Conservation (phyloP, 192 early-diverging fungal species). For the Piromyces finnis region DNA sequence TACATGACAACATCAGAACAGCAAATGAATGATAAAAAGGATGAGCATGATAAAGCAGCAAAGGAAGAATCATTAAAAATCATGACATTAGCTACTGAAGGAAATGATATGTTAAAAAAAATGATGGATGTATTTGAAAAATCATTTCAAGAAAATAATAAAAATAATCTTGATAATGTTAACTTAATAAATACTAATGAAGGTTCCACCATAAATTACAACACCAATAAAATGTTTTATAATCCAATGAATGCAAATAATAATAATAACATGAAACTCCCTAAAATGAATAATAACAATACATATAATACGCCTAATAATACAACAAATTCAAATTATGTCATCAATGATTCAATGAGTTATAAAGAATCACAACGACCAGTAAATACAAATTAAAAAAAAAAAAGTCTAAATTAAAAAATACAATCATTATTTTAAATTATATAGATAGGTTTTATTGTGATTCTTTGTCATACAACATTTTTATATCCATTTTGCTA, state of each 20-base stretch:
- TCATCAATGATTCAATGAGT: background rate
- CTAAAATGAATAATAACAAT: background rate
- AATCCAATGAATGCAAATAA: background rate
- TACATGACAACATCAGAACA: background rate
- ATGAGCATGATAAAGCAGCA: background rate
- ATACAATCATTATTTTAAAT: no score
- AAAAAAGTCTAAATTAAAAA: no score
- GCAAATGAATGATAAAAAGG: background rate
- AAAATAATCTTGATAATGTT: background rate
- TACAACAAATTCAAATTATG: background rate
- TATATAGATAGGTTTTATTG: no score
- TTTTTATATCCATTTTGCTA: no score
- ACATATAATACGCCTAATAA: background rate
- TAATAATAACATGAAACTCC: background rate
- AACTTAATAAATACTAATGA: background rate
- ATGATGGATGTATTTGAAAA: background rate
- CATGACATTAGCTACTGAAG: background rate
- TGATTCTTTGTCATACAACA: no score
- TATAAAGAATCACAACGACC: background rate
- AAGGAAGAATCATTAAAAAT: background rate
- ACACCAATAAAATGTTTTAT: background rate
- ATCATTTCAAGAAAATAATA: background rate
- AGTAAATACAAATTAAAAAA: background rate
- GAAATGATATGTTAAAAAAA: background rate
- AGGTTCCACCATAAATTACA: background rate